A percentile compares a stretch with the other conserved stretches of the same genome.
phyloP scores from a whole-genome alignment of 1,284 basidiomycete genomes.

The Tilletia horrida region DNA sequence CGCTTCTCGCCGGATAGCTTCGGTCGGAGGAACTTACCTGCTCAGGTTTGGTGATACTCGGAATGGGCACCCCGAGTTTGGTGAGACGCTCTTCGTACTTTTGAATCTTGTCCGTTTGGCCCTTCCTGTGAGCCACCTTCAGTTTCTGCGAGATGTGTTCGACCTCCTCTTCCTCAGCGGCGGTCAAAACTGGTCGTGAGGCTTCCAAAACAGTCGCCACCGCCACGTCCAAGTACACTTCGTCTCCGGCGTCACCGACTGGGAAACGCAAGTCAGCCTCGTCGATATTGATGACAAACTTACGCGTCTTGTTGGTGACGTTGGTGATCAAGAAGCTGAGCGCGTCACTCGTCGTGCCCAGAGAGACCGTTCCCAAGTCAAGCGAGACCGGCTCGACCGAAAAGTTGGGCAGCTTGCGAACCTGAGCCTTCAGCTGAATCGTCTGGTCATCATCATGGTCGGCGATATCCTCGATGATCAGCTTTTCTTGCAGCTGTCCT shows the following conservation, averaged over 20 bases:
- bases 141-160: conserved; percentile 60
- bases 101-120: conserved; percentile 59
- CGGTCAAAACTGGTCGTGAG: conserved; percentile 55
- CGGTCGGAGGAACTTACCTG: not conserved
- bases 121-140: conserved; percentile 60
- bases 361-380: conserved; percentile 54
- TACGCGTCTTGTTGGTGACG: conserved; percentile 57
- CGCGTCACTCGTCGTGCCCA: conserved; percentile 41
- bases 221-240: conserved; percentile 27
- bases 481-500: conserved; percentile 59
- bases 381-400: conserved; percentile 55
- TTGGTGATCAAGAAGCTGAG: conserved; percentile 57
- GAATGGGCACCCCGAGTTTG: conserved; percentile 55
- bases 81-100: conserved; percentile 59
- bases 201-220: conserved; percentile 15
- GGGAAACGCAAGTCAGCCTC: conserved; percentile 25
- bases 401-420: conserved; percentile 59
- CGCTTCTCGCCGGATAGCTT: not conserved
- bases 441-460: conserved; percentile 59
- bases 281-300: conserved; percentile 56
- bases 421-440: conserved; percentile 59
- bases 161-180: conserved; percentile 60
- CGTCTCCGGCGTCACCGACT: not conserved
- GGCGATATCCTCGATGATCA: conserved; percentile 59
- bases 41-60: not conserved